Evolutionary conservation across 1,139 yeast species (phyloP), one percentile per base, ranked within the genome.

Genomic region (Taiozyma sp.): DNA sequence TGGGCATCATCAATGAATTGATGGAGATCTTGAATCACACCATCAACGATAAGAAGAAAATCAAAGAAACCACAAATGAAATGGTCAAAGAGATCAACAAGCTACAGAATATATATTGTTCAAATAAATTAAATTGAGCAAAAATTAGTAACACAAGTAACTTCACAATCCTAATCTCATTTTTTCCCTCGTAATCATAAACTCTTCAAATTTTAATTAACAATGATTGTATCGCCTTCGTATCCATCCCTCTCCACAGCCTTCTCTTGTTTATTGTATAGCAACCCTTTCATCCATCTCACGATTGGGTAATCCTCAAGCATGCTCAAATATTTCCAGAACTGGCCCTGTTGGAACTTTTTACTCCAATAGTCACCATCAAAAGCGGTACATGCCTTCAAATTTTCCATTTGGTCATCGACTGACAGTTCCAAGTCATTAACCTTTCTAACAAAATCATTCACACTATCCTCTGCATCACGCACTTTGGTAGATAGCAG

Each of bases 381-480:
- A 40, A 23, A 23, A 23, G 29, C 24, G 6, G 4, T 24, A 8
- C 8, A 23, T 23, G 43, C 16, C 22, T 36, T 6, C 16, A 19
- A 6, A 43, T 5, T 22, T 27, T 24, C 13, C 30, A 24, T 24
- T 40, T 40, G 29, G 45, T 42, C 48, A 43, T 46, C 19, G 2
- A 62, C 51, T 2, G 56, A 49, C 8, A 62, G 56, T 53, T 73
- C 74, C 50, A 75, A 57, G 2, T 65, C 59, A n/a, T 68, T 59
- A 64, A 78, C 64, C 64, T 76, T 68, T 57, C 69, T 48, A 62
- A 75, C 70, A 74, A 79, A 78, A 29, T 74, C 67, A 49, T 80
- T 76, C 55, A 87, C 76, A 51, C 85, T 80, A 42, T 87, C 90
- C 58, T 89, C 96, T 28, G 91, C 84, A 63, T 93, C 98, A 51